Evolutionary conservation across 495 filamentous ascomycete species (phyloP).

Genomic region (Aspergillus haitiensis): DNA sequence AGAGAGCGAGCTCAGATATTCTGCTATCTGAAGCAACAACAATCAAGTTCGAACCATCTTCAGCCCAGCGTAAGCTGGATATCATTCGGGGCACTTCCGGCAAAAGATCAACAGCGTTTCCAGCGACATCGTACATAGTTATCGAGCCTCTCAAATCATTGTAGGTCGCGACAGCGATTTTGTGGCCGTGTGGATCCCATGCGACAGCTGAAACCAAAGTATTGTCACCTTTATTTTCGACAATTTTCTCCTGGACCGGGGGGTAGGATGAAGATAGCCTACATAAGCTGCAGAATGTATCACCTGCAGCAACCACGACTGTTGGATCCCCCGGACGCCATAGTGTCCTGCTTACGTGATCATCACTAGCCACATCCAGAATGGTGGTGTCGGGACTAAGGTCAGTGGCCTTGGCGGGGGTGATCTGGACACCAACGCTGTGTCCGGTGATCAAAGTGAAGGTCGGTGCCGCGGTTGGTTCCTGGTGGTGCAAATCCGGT

Average conservation of each 20-base stretch:
- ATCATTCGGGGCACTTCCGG: conserved; percentile 50
- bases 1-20: conserved; percentile 46
- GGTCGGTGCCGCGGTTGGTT: conserved; percentile 47
- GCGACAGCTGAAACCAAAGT: conserved; percentile 58
- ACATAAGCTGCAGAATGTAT: conserved; percentile 80
- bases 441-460: conserved; percentile 62
- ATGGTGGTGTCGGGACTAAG: conserved; percentile 66
- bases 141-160: conserved; percentile 61
- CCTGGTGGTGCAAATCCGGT: conserved; percentile 32
- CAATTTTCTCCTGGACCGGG: conserved; percentile 41
- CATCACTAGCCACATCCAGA: conserved; percentile 58
- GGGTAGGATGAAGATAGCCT: conserved; percentile 52
- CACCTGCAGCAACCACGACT: conserved; percentile 71
- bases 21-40: conserved; percentile 46
- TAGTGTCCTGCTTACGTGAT: conserved; percentile 66
- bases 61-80: conserved; percentile 44
- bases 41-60: conserved; percentile 40
- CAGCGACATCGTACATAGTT: conserved; percentile 65
- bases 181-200: conserved; percentile 67
- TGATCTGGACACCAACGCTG: conserved; percentile 67
- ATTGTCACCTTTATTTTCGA: conserved; percentile 36
- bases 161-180: conserved; percentile 70
- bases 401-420: conserved; percentile 58
- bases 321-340: conserved; percentile 78
- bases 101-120: conserved; percentile 52